Base-by-base conservation (phyloP, 2,329 filamentous ascomycete species). In the Ilyonectria robusta region DNA sequence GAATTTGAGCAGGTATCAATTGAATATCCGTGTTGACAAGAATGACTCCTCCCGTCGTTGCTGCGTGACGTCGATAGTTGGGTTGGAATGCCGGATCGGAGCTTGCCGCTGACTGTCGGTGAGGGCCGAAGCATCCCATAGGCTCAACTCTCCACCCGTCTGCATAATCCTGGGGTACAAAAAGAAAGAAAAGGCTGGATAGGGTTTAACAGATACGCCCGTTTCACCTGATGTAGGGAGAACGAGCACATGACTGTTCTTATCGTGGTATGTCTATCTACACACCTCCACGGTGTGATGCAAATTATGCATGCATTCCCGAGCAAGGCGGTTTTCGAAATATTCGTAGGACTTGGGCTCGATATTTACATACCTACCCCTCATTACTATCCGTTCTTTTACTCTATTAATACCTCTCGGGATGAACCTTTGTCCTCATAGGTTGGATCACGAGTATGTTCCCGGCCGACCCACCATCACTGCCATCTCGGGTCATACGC, bases 121-220 rank as follows among this genome's bases (percentile, higher is more conserved):
- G 50, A 53, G 31, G 50, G 50, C 50, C 50, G 50, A 19, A 17
- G 8, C 48, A 10, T 33, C 26, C 31, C 47, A 50, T 31, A 50
- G 47, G 47, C 17, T 11, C 46, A 1, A 6, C 47, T 35, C 50
- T 35, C 50, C 50, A 53, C 50, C 10, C 31, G 6, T 11, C 29
- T 13, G 50, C 50, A 35, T 35, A 53, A 53, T 53, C 50, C 50
- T n/a, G 50, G 50, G 50, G 50, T 21, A 33, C 50, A 53, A 31
- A 21, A 19, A 6, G 11, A 51, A 51, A 33, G 4, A 15, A 33
- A 19, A 51, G 17, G 2, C n/a, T 51, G 17, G 21, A 51, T 51
- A 21, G 26, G 48, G 48, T 31, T 51, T 17, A n/a, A 31, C 3
- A 13, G 50, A 53, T 53, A 53, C 35, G 50, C 31, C 31, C 10